Base-by-base conservation (phyloP, 2,329 filamentous ascomycete species). In the Epichloe scottii region DNA sequence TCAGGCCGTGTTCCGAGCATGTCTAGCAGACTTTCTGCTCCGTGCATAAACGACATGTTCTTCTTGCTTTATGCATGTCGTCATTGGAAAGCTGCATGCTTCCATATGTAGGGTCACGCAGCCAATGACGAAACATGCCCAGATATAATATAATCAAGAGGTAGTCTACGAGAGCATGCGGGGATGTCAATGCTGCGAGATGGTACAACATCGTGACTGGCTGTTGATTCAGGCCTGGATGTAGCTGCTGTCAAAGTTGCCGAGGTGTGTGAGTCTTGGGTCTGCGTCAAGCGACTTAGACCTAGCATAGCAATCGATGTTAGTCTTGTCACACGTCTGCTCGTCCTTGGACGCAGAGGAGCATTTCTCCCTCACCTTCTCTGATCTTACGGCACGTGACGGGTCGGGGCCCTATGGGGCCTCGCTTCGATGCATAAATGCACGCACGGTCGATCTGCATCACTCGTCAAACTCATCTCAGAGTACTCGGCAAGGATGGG, bases 91-190 rank as follows among this genome's bases (percentile, higher is more conserved):
- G 26, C 8, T 17, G 39, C 39, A 14, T 41, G n/a, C n/a, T 19
- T 41, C 6, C n/a, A 41, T 19, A 3, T 10, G 15, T n/a, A n/a
- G n/a, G n/a, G n/a, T n/a, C n/a, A n/a, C n/a, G n/a, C n/a, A n/a
- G n/a, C n/a, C n/a, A 4, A 21, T 49, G 49, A 39, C 54, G 56
- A 17, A 60, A 60, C 17, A 62, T 49, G 11, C 51, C 46, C 10
- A 62, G 54, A n/a, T n/a, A n/a, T n/a, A n/a, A n/a, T n/a, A n/a
- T n/a, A n/a, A n/a, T 54, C 35, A 21, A 62, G 11, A 5, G 40
- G 33, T 14, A 50, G 48, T 19, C 48, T 21, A 12, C 41, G 39
- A 30, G 23, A 40, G 33, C 26, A 42, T 19, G 48, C 34, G 4
- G 48, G 48, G 12, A 15, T n/a, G 12, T 11, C 11, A 23, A 43